Base-by-base conservation (phyloP, 306 rosid genomes). In the Rubus parviflorus region DNA sequence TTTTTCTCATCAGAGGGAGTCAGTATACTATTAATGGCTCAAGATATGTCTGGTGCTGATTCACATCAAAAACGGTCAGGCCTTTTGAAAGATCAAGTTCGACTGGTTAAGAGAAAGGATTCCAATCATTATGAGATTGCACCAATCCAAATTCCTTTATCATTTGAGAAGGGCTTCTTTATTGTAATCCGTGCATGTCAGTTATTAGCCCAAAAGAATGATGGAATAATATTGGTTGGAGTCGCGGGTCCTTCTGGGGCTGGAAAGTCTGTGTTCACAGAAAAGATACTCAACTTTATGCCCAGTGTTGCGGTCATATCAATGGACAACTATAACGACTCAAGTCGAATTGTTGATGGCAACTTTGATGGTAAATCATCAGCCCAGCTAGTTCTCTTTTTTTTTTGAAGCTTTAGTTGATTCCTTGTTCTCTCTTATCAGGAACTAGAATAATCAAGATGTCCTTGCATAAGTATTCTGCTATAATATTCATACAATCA, bases 241-340 rank as follows among this genome's bases (percentile, higher is more conserved):
- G 82, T 96, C 81, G 99, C 99, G 0, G 99, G 99, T 76, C 99
- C 99, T 83, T 96, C 99, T 11, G 99, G 99, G 73, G 99, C 99
- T 17, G 99, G 99, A 68, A 96, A 96, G 85, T 91, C 99, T 53
- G 81, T 92, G 19, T 92, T 96, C 77, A 96, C 98, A 3, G 98
- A 96, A 69, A 96, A 96, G 86, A 92, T 96, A 85, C 88, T 92
- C 68, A 89, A 77, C 64, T 96, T 96, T 85, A 89, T 92, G 97
- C 99, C 99, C 30, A 89, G 94, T 48, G 85, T 96, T 87, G 97
- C 94, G n/a, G 97, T 96, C 84, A 96, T 96, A 77, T 96, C 98
- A 60, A 92, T 96, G 98, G 99, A 96, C 77, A 91, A 92, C 79
- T 96, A 96, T 82, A 96, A 96, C 54, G 99, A 96, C 77, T 72